Percentiles rank a stretch among this genome's conserved stretches.
Conservation (phyloP, 2,329 filamentous ascomycete genomes). For the Diplocarpon rosae region DNA sequence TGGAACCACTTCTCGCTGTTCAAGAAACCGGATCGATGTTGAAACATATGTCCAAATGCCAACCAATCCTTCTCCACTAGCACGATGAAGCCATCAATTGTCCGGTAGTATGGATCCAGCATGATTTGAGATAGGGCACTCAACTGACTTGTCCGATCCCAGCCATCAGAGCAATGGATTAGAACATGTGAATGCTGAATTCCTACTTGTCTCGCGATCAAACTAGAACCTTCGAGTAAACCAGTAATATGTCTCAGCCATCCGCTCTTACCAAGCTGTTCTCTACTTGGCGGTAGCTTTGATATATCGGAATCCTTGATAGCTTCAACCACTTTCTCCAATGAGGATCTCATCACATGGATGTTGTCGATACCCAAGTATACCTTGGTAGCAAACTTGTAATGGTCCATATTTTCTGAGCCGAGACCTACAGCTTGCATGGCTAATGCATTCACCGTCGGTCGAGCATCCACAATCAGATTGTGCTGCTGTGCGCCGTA, state of each 20-base stretch:
- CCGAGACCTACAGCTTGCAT: conserved; percentile 91
- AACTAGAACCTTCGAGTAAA: conserved; percentile 70
- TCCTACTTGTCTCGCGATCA: conserved; percentile 80
- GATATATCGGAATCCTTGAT: conserved; percentile 89
- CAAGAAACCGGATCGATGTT: conserved; percentile 77
- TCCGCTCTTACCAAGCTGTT: conserved; percentile 69
- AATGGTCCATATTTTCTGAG: conserved; percentile 96
- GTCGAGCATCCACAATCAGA: conserved; percentile 89
- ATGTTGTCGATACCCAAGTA: conserved; percentile 98
- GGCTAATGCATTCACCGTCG: conserved; percentile 84
- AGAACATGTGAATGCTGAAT: conserved; percentile 89
- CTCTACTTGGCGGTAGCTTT: conserved; percentile 68
- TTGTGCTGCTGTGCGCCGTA: conserved; percentile 93
- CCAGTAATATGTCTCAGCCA: conserved; percentile 86
- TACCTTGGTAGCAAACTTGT: conserved; percentile 80
- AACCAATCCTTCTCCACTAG: conserved; percentile 96
- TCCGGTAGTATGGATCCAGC: conserved; percentile 90
- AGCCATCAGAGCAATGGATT: conserved; percentile 96
- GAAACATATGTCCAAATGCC: conserved; percentile 96
- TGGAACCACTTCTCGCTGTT: conserved; percentile 92
- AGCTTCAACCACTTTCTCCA: conserved; percentile 78
- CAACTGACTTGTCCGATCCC: conserved; percentile 93
- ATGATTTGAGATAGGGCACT: conserved; percentile 87
- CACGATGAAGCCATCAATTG: conserved; percentile 87
- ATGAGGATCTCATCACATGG: conserved; percentile 89